Percentiles rank a stretch among this genome's conserved stretches.
Evolutionary conservation across 2,329 filamentous ascomycete genomes (phyloP).

Genomic region (Ophiostoma tasmaniense): DNA sequence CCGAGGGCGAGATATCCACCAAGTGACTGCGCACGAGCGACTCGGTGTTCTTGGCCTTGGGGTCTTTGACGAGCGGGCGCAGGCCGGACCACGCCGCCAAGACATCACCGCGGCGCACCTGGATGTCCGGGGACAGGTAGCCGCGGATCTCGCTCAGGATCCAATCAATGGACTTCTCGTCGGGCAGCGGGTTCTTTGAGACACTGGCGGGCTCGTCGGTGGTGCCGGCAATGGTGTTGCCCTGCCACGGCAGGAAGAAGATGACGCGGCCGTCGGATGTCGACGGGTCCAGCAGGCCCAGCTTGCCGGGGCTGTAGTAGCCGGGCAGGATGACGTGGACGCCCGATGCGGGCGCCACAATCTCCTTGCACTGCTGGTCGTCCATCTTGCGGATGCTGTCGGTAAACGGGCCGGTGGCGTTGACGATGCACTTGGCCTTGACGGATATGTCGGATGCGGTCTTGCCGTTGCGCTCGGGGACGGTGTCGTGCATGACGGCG

Average conservation of each 20-base stretch:
- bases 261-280: constrained; percentile 81
- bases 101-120: constrained; percentile 64
- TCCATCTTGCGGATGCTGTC: constrained; percentile 76
- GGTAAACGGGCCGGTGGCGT: constrained; percentile 74
- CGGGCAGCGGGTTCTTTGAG: constrained; percentile 59
- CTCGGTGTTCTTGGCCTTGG: constrained; percentile 72
- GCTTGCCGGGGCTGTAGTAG: constrained; percentile 67
- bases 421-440: constrained; percentile 70
- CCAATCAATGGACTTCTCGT: constrained; percentile 72
- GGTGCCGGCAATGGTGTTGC: constrained; percentile 76
- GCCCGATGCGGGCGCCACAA: constrained; percentile 71
- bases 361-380: constrained; percentile 59
- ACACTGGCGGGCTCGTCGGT: constrained; percentile 67
- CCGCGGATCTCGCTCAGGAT: constrained; percentile 70
- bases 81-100: constrained; percentile 72
- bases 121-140: constrained; percentile 67
- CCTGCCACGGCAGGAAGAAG: constrained; percentile 81
- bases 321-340: constrained; percentile 77
- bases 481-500: constrained; percentile 55
- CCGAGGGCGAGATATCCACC: constrained; percentile 63
- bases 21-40: constrained; percentile 76
- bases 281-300: constrained; percentile 72
- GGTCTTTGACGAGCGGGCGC: constrained; percentile 70
- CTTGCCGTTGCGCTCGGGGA: constrained; percentile 42
- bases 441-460: constrained; percentile 55